A percentile compares a stretch with the other conserved stretches of the same genome.
These are phyloP conservation scores for Xerocomellus amylosporus DNA, from an alignment of 768 basidiomycete species.

Conservation along the genomic window DNA sequence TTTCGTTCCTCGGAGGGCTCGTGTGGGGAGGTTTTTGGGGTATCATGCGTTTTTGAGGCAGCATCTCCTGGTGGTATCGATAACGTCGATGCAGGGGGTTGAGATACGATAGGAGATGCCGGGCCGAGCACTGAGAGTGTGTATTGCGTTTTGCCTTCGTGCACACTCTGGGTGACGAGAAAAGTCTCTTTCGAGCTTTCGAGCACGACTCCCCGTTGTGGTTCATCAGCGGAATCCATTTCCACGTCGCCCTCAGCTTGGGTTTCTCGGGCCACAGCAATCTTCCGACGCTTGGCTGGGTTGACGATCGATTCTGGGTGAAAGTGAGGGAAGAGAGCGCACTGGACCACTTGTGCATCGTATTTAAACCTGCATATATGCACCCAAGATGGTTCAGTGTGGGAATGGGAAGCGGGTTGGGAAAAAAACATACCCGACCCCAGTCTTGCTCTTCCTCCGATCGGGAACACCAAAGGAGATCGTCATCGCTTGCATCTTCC, in stretches of 20 bases:
- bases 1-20: not conserved
- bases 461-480: slow-evolving; percentile 45
- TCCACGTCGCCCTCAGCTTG: slow-evolving; percentile 9
- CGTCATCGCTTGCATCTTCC: slow-evolving; percentile 43
- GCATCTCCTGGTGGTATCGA: not conserved
- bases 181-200: slow-evolving; percentile 25
- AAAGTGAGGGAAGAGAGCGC: slow-evolving; percentile 43
- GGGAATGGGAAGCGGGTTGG: not conserved
- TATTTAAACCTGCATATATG: slow-evolving; percentile 49
- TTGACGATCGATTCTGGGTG: slow-evolving; percentile 11
- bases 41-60: slow-evolving; percentile 7
- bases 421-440: slow-evolving; percentile 42
- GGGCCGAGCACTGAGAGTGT: slow-evolving; percentile 18
- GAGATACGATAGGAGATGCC: not conserved
- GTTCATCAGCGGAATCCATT: slow-evolving; percentile 10
- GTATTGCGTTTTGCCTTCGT: slow-evolving; percentile 14
- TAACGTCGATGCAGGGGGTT: not conserved
- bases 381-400: not conserved
- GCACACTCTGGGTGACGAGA: slow-evolving; percentile 15
- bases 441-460: slow-evolving; percentile 32
- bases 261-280: slow-evolving; percentile 2
- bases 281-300: slow-evolving; percentile 30
- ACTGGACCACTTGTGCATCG: slow-evolving; percentile 40
- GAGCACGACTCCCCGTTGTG: slow-evolving; percentile 21
- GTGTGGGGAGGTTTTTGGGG: not conserved